Base-by-base conservation (phyloP, 192 early-diverging fungal species). In the Coemansia sp. region DNA sequence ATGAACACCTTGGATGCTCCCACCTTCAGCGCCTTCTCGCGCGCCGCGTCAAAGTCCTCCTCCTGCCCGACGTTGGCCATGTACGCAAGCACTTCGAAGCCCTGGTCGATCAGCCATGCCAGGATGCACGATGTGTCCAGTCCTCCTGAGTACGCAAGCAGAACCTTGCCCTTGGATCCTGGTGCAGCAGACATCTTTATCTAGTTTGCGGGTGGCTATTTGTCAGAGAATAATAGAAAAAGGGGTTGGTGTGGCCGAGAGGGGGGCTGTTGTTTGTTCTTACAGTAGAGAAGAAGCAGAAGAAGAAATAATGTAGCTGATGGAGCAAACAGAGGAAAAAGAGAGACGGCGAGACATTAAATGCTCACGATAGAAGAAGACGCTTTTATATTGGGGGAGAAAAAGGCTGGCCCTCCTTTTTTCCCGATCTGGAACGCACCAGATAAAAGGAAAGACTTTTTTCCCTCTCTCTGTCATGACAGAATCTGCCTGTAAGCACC, bases 41-140 rank as follows among this genome's bases (percentile, higher is more conserved):
- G 85, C 40, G 96, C 96, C 43, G 91, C 95, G 53, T 96, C 94
- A 78, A 98, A 98, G 81, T 99, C 97, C 79, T 99, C 96, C 75
- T 98, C 96, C 83, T 99, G 97, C 53, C 97, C 97, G 64, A 99
- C 92, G 83, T 99, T 88, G 62, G 96, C 97, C 92, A 99, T 94
- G 86, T 94, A 99, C 61, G 91, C 91, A 57, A 97, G 83, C 43
- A 98, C 96, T 71, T 99, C 96, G 85, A 95, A 99, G 63, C 96
- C 95, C 85, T 98, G 86, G 67, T 99, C 97, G 70, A 97, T 91
- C 61, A 99, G 88, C 96, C 96, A 99, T 12, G 88, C 97, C 56
- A 99, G 91, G 76, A 99, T 99, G 86, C 96, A 98, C 65, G 97
- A 99, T 54, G 97, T 99, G 81, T 99, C 97, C 58, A 99, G 90